phyloP scores from a whole-genome alignment of 2,329 filamentous ascomycete genomes.

The Alternaria solani region DNA sequence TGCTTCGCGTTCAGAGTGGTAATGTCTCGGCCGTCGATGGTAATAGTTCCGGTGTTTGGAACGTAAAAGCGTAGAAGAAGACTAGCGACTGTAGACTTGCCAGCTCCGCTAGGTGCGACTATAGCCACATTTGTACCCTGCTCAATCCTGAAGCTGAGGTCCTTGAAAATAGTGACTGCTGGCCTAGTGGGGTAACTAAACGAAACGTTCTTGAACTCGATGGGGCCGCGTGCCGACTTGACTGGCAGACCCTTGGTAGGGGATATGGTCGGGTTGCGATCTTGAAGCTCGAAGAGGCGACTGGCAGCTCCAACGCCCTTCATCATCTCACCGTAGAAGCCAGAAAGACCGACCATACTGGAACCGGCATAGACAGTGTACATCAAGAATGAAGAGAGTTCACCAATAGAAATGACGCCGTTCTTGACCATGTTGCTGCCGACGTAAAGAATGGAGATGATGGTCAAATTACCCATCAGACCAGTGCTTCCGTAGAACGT shows the following conservation, averaged over 20 bases:
- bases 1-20: slow-evolving; percentile 91
- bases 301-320: slow-evolving; percentile 98
- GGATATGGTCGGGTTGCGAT: slow-evolving; percentile 85
- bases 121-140: slow-evolving; percentile 95
- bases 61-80: slow-evolving; percentile 91
- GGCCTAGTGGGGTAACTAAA: slow-evolving; percentile 96
- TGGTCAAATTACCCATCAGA: slow-evolving; percentile 95
- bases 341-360: slow-evolving; percentile 90
- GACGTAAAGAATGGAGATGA: slow-evolving; percentile 86
- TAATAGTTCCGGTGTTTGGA: slow-evolving; percentile 77
- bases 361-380: slow-evolving; percentile 89
- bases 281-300: slow-evolving; percentile 93
- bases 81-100: slow-evolving; percentile 95
- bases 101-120: slow-evolving; percentile 93
- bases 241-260: slow-evolving; percentile 84
- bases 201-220: slow-evolving; percentile 83
- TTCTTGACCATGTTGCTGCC: slow-evolving; percentile 89
- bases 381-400: slow-evolving; percentile 97
- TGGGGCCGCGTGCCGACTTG: slow-evolving; percentile 83
- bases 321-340: slow-evolving; percentile 98
- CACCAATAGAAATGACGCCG: slow-evolving; percentile 86
- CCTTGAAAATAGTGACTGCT: slow-evolving; percentile 88
- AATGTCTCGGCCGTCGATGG: slow-evolving; percentile 85
- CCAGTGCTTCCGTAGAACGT: slow-evolving; percentile 89
- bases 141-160: slow-evolving; percentile 88